Evolutionary conservation across 2,329 filamentous ascomycete species (phyloP).

Genomic region (Aspergillus alliaceus): DNA sequence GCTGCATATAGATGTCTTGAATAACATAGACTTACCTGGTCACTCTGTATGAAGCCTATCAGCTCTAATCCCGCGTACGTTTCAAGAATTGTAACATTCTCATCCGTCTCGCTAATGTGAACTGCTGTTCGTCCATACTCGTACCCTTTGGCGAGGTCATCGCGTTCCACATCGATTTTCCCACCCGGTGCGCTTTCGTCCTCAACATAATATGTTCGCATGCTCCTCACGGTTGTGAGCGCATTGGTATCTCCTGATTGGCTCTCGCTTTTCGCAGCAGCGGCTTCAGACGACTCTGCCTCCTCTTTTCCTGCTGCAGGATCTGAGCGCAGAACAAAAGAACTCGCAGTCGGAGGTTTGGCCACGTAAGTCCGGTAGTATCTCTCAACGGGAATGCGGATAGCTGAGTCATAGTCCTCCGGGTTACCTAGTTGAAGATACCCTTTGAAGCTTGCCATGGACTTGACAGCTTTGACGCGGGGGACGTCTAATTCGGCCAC

Average conservation of each 20-base stretch:
- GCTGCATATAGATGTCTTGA: background rate
- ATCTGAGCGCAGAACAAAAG: slow-evolving; percentile 62
- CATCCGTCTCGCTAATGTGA: slow-evolving; percentile 80
- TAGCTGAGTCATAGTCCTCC: slow-evolving; percentile 68
- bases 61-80: slow-evolving; percentile 75
- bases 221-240: slow-evolving; percentile 71
- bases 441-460: slow-evolving; percentile 78
- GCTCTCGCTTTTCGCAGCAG: slow-evolving; percentile 31
- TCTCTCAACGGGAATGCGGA: slow-evolving; percentile 83
- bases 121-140: slow-evolving; percentile 92
- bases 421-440: slow-evolving; percentile 76
- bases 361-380: slow-evolving; percentile 85
- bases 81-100: slow-evolving; percentile 84
- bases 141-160: slow-evolving; percentile 88
- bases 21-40: slow-evolving; percentile 56
- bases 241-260: slow-evolving; percentile 37
- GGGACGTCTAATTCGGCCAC: slow-evolving; percentile 77
- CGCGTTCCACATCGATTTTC: slow-evolving; percentile 77
- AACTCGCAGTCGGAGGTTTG: slow-evolving; percentile 71
- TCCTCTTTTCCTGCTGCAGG: slow-evolving; percentile 48
- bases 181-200: slow-evolving; percentile 73
- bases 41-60: slow-evolving; percentile 77
- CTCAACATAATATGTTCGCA: slow-evolving; percentile 77
- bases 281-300: slow-evolving; percentile 55
- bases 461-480: slow-evolving; percentile 70